phyloP scores from a whole-genome alignment of 345 rosid species.

The Rhodamnia argentea region DNA sequence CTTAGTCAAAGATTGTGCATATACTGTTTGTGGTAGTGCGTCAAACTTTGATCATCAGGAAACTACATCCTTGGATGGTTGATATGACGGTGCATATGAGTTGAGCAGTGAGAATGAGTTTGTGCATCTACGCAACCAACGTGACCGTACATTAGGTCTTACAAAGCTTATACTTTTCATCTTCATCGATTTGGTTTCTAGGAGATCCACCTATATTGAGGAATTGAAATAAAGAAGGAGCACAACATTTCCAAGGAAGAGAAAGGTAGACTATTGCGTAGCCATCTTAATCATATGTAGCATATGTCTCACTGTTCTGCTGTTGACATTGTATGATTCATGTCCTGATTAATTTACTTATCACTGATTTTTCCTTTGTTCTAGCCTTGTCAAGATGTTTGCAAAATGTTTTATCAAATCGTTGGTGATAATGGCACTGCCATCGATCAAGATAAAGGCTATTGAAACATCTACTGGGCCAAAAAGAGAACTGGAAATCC shows the following conservation, averaged over 20 bases:
- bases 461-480: neutral
- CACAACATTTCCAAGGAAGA: neutral
- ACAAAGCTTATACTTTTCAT: neutral
- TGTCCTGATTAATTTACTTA: neutral
- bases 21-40: neutral
- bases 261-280: neutral
- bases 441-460: neutral
- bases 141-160: neutral
- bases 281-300: neutral
- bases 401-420: neutral
- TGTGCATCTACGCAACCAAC: neutral
- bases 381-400: neutral
- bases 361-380: neutral
- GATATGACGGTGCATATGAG: neutral
- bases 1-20: neutral
- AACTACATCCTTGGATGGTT: neutral
- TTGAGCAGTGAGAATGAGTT: neutral
- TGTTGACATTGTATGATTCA: neutral
- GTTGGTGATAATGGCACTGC: neutral
- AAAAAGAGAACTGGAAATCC: neutral
- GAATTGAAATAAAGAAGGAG: neutral
- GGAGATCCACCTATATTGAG: neutral
- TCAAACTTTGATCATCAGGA: neutral
- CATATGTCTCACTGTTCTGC: neutral
- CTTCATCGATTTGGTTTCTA: neutral